These are phyloP conservation scores for Neurospora pannonica DNA, from an alignment of 495 filamentous ascomycete genomes.

Conservation along the genomic window DNA sequence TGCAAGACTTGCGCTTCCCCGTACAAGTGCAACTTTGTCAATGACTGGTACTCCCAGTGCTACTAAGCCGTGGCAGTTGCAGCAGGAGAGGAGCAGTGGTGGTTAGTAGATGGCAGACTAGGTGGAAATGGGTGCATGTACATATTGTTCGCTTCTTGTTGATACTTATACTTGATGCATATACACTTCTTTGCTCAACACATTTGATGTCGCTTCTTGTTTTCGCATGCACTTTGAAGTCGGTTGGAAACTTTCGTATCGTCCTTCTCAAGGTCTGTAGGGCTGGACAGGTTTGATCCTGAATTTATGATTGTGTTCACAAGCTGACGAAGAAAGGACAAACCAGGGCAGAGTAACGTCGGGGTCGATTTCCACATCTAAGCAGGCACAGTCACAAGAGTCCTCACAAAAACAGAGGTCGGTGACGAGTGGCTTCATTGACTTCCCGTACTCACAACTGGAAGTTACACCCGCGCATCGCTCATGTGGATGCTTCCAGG, in stretches of 20 bases:
- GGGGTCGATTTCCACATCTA: background rate
- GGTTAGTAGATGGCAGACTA: background rate
- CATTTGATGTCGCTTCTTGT: background rate
- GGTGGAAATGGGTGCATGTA: background rate
- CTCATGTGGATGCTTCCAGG: background rate
- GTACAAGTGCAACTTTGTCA: constrained; percentile 29
- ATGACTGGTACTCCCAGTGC: constrained; percentile 35
- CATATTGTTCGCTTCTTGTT: constrained; percentile 9
- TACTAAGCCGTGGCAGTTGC: constrained; percentile 8
- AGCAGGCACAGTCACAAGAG: background rate
- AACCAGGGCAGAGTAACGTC: background rate
- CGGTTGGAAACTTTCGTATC: background rate
- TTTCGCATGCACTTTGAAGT: background rate
- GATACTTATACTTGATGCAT: constrained; percentile 3
- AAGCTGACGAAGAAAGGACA: background rate
- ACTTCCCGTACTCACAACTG: background rate
- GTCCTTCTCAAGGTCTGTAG: background rate
- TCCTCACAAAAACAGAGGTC: background rate
- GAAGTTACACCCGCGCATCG: background rate
- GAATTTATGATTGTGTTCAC: too few relatives aligned
- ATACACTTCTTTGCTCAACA: background rate
- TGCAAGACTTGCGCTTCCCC: constrained; percentile 28
- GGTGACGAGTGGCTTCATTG: background rate
- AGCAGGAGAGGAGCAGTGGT: background rate
- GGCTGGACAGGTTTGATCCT: too few relatives aligned